These are phyloP conservation scores for Talaromyces atroroseus DNA, from an alignment of 2,329 filamentous ascomycete species.

Conservation along the genomic window DNA sequence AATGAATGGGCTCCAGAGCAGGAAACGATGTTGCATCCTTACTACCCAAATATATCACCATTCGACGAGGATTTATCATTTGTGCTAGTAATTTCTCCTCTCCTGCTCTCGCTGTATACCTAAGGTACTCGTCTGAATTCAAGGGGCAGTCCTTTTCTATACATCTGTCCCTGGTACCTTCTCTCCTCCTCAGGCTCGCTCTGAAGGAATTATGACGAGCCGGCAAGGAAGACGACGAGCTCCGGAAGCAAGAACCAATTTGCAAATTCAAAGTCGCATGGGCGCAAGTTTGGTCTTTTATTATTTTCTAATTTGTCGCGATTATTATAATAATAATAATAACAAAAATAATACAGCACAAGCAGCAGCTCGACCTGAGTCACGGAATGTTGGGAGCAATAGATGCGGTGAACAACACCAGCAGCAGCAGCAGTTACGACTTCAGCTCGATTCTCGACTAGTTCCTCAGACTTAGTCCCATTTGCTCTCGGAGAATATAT, in stretches of 20 bases:
- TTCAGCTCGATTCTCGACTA: not conserved
- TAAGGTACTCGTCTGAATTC: too few species aligned
- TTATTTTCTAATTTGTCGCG: not conserved
- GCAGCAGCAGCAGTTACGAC: not conserved
- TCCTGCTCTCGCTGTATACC: too few species aligned
- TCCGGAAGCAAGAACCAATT: not conserved
- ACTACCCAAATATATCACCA: constrained; percentile 36
- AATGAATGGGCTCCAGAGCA: too few species aligned
- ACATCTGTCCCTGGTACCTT: too few species aligned
- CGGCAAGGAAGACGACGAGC: not conserved
- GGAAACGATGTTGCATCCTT: constrained; percentile 36
- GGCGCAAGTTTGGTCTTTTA: not conserved
- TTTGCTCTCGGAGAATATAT: not conserved
- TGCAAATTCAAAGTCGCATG: not conserved
- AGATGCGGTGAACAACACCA: not conserved
- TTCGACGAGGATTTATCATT: constrained; percentile 38
- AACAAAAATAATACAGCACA: not conserved
- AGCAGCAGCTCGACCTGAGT: not conserved
- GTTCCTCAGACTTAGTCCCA: not conserved
- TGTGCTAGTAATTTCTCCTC: too few species aligned
- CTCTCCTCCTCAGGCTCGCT: not conserved
- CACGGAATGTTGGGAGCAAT: not conserved
- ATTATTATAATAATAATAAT: not conserved
- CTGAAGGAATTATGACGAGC: not conserved
- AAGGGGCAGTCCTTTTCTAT: too few species aligned